Conservation (phyloP, 192 early-diverging fungal genomes). For the Linnemannia elongata region DNA sequence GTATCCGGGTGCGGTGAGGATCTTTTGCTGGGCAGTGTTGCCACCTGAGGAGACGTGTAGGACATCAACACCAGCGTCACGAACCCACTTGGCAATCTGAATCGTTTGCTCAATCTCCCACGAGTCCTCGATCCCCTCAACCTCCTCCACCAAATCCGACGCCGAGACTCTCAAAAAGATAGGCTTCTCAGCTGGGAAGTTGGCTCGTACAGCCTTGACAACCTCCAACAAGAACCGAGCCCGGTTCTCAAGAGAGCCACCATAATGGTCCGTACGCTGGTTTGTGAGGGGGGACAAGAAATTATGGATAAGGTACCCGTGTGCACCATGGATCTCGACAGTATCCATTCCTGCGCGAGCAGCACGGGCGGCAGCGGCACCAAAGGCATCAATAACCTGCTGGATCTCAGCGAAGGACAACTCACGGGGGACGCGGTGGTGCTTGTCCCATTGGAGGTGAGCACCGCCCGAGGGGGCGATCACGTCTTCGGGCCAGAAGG, state of each 20-base stretch:
- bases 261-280: constrained; percentile 91
- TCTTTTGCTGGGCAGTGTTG: constrained; percentile 66
- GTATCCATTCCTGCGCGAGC: constrained; percentile 87
- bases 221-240: too few species aligned
- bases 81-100: constrained; percentile 68
- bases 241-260: constrained; percentile 94
- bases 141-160: constrained; percentile 77
- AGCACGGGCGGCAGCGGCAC: constrained; percentile 75
- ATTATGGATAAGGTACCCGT: constrained; percentile 89
- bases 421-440: constrained; percentile 64
- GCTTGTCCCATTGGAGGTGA: constrained; percentile 61
- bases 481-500: constrained; percentile 85
- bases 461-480: constrained; percentile 68
- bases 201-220: constrained; percentile 66
- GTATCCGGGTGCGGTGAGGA: constrained; percentile 65
- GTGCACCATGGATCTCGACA: constrained; percentile 92
- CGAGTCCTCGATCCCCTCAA: constrained; percentile 58
- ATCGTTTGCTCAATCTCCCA: constrained; percentile 85
- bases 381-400: constrained; percentile 72
- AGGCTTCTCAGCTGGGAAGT: constrained; percentile 86
- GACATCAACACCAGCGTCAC: constrained; percentile 82
- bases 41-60: constrained; percentile 88
- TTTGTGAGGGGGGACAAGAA: constrained; percentile 90
- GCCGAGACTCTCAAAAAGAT: constrained; percentile 88
- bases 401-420: constrained; percentile 79